Conservation (phyloP, 2,329 filamentous ascomycete genomes). For the Monosporascus sp. region DNA sequence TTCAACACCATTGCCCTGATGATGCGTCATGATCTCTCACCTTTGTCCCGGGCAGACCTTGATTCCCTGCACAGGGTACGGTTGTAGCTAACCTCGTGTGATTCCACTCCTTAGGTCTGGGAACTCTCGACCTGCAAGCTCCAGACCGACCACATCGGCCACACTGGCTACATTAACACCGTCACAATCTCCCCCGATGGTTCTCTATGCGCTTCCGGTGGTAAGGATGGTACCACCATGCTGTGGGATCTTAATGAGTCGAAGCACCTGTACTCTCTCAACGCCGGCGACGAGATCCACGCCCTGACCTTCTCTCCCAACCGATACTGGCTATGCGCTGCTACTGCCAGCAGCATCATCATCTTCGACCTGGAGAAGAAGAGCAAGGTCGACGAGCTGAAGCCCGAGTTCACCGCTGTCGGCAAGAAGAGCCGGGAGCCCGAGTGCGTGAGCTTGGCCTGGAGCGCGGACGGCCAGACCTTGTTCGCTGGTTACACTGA, state of each 20-base stretch:
- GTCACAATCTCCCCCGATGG: slow-evolving; percentile 99
- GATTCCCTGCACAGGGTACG: not conserved
- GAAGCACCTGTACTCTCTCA: slow-evolving; percentile 99
- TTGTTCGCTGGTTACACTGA: slow-evolving; percentile 99
- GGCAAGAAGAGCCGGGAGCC: slow-evolving; percentile 99
- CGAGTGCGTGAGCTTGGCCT: slow-evolving; percentile 95
- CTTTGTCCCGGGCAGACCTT: not conserved
- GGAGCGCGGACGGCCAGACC: slow-evolving; percentile 97
- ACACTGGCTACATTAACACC: slow-evolving; percentile 99
- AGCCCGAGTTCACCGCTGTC: slow-evolving; percentile 92
- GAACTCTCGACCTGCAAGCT: slow-evolving; percentile 98
- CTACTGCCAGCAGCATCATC: slow-evolving; percentile 96
- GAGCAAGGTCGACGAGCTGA: slow-evolving; percentile 99
- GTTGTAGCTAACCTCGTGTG: not conserved
- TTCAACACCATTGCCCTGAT: slow-evolving; percentile 87
- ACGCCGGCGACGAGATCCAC: slow-evolving; percentile 99
- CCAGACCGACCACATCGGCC: slow-evolving; percentile 99
- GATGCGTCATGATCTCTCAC: slow-evolving; percentile 18
- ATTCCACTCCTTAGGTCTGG: slow-evolving; percentile 70
- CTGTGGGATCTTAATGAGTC: slow-evolving; percentile 99
- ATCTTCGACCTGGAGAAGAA: slow-evolving; percentile 99
- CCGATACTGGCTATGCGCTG: slow-evolving; percentile 99
- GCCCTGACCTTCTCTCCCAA: slow-evolving; percentile 99
- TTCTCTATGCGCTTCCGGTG: slow-evolving; percentile 96
- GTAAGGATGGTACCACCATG: slow-evolving; percentile 99